These are phyloP conservation scores for Botrytis fabae DNA, from an alignment of 2,329 filamentous ascomycete genomes.

Conservation along the genomic window DNA sequence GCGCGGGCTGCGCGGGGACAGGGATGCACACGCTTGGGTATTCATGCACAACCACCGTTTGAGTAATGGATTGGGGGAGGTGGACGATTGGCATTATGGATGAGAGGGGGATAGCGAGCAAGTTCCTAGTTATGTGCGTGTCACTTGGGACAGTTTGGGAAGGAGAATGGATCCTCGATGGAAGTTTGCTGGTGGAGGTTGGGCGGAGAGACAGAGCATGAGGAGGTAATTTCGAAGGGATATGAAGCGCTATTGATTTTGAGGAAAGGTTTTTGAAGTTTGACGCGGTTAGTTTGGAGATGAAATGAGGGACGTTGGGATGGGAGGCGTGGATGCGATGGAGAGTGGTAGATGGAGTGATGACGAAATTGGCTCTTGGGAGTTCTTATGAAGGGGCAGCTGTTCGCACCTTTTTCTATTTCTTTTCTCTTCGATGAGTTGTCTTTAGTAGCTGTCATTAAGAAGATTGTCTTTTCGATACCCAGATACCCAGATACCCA, in stretches of 20 bases:
- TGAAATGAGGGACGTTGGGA: slow-evolving; percentile 14
- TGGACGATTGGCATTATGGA: slow-evolving; percentile 8
- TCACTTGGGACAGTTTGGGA: neutral
- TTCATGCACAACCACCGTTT: slow-evolving; percentile 11
- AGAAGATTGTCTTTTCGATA: slow-evolving; percentile 16
- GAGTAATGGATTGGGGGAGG: neutral
- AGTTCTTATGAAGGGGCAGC: slow-evolving; percentile 17
- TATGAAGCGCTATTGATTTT: slow-evolving; percentile 2
- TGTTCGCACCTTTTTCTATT: slow-evolving; percentile 18
- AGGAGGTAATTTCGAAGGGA: slow-evolving; percentile 12
- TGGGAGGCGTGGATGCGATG: neutral
- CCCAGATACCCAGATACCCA: slow-evolving; percentile 20
- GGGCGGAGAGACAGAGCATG: slow-evolving; percentile 7
- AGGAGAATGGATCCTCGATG: neutral
- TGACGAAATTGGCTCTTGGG: slow-evolving; percentile 14
- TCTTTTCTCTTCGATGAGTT: neutral
- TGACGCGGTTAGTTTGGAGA: slow-evolving; percentile 1
- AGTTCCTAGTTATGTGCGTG: slow-evolving; percentile 3
- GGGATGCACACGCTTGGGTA: neutral
- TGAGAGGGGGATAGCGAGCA: neutral
- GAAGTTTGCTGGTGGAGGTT: neutral
- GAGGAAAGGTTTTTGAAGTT: neutral
- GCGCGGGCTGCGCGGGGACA: slow-evolving; percentile 13
- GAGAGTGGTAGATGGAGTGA: neutral
- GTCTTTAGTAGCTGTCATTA: slow-evolving; percentile 4